These are phyloP conservation scores for Aristolochia contorta DNA, from an alignment of 164 flowering plant genomes.

Conservation along the genomic window DNA sequence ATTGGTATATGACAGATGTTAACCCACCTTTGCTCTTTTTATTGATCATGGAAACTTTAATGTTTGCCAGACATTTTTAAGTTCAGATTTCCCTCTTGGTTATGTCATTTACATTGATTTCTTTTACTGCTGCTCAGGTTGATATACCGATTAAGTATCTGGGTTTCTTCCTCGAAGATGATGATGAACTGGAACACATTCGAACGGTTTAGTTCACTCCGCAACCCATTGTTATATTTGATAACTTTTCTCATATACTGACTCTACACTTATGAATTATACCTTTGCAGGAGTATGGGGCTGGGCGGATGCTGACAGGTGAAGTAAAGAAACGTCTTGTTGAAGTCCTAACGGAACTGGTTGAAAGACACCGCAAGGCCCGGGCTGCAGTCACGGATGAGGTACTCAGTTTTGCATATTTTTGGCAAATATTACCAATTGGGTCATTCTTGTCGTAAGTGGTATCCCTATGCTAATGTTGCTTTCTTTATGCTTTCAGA, in stretches of 20 bases:
- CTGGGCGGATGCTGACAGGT: conserved; percentile 83
- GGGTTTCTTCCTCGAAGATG: conserved; percentile 87
- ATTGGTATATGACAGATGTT: too few relatives aligned
- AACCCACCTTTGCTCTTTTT: too few relatives aligned
- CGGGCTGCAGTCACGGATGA: conserved; percentile 82
- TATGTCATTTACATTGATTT: background rate
- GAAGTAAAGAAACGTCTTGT: conserved; percentile 71
- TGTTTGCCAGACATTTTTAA: background rate
- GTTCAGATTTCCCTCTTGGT: background rate
- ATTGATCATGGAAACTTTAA: background rate
- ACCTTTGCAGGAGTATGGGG: conserved; percentile 61
- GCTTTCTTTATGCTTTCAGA: conserved; percentile 21
- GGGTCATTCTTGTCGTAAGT: background rate
- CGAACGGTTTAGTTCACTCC: conserved; percentile 36
- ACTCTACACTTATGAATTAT: background rate
- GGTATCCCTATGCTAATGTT: background rate
- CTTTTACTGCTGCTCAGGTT: conserved; percentile 37
- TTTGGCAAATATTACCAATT: background rate
- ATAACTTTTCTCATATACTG: background rate
- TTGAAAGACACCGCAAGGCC: conserved; percentile 79
- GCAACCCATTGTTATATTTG: background rate
- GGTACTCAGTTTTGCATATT: background rate
- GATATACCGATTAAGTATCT: conserved; percentile 87
- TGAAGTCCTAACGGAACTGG: conserved; percentile 62
- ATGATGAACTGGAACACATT: conserved; percentile 77